Evolutionary conservation across 1,139 yeast genomes (phyloP), one percentile per base, ranked within the genome.

Genomic region (Geotrichum candidum): DNA sequence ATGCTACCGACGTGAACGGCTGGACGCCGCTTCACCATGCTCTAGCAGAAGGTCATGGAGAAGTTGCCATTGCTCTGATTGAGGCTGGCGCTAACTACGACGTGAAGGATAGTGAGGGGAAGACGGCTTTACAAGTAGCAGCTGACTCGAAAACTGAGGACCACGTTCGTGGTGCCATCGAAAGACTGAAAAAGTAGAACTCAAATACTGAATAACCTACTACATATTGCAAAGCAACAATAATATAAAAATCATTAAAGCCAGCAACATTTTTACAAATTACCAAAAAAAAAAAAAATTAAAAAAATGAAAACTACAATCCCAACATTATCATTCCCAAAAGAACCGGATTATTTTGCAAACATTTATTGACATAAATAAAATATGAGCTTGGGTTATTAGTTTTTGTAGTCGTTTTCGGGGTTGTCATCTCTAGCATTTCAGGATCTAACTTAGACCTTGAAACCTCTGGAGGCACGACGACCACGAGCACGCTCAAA

Each of bases 401-500:
- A 41, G 18, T 41, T 41, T 29, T 41, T 41, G 46, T n/a, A 41
- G 46, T 41, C 46, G 46, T 41, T n/a, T 41, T 41, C 22, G 46
- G 46, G 46, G 46, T 41, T 41, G 9, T 41, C 46, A 41, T 41
- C 33, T 50, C 33, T 50, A 52, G 50, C 45, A 18, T 53, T 35
- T 55, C 46, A 55, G 18, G 50, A 33, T 38, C 38, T 41, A 22
- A 15, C 53, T 90, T 94, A 94, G 83, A 95, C 99, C 90, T 94
- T 94, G 99, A 94, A 94, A 85, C 97, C 99, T 87, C 96, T 90
- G 72, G 98, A 92, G 81, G 85, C 88, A 86, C 99, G 88, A 82
- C 90, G 95, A 87, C 99, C 99, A 90, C 99, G 94, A 77, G 97
- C 99, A 83, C 95, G 90, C 87, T 95, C 99, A 86, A 94, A 94